Percentiles rank a stretch among this genome's conserved stretches.
These are phyloP conservation scores for Chalciporus chontae DNA, from an alignment of 768 basidiomycete species.

Conservation along the genomic window DNA sequence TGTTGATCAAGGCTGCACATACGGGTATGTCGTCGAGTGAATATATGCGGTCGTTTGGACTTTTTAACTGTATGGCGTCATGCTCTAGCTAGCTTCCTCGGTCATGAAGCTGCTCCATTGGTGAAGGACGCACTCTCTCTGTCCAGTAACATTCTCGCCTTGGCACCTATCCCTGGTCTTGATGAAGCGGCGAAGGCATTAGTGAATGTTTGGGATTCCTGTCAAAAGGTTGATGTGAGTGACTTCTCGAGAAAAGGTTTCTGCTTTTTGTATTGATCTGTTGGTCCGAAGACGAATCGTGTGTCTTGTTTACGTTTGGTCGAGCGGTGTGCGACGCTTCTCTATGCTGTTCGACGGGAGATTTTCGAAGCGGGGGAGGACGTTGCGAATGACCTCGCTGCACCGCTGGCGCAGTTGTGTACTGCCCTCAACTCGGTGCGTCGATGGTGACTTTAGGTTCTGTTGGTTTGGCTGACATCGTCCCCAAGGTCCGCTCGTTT, in stretches of 20 bases:
- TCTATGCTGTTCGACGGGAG: conserved; percentile 62
- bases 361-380: conserved; percentile 53
- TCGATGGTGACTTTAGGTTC: neutral
- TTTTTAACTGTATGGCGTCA: neutral
- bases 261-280: neutral
- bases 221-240: conserved; percentile 60
- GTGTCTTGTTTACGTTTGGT: conserved; percentile 67
- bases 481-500: conserved; percentile 44
- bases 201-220: conserved; percentile 61
- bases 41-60: neutral
- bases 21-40: conserved; percentile 9
- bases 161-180: conserved; percentile 57
- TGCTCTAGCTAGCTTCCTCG: conserved; percentile 27
- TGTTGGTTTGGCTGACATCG: neutral
- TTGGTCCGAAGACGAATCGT: conserved; percentile 52
- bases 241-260: neutral
- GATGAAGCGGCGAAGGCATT: conserved; percentile 48
- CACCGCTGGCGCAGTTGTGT: conserved; percentile 39
- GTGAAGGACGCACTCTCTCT: conserved; percentile 36
- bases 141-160: conserved; percentile 36
- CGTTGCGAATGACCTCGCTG: conserved; percentile 46
- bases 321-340: conserved; percentile 65
- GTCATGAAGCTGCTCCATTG: conserved; percentile 33
- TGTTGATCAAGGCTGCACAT: conserved; percentile 18
- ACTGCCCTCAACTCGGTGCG: conserved; percentile 44